phyloP scores from a whole-genome alignment of 2,329 filamentous ascomycete species.

The Exutisphaerella laricina region DNA sequence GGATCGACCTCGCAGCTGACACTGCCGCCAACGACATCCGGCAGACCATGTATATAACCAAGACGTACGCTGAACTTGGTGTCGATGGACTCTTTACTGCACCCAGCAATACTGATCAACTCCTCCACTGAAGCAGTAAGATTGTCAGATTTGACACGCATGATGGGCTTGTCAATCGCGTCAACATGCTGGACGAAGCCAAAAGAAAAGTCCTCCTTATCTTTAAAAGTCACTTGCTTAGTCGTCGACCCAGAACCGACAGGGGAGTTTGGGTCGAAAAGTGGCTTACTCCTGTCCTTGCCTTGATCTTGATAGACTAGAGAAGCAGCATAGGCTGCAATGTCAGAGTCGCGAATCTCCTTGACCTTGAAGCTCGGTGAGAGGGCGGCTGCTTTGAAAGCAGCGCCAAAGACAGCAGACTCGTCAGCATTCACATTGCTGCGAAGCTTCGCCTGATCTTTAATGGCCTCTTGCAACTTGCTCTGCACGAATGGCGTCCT shows the following conservation, averaged over 20 bases:
- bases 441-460: conserved; percentile 71
- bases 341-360: conserved; percentile 82
- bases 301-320: conserved; percentile 65
- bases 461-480: conserved; percentile 69
- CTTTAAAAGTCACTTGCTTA: conserved; percentile 80
- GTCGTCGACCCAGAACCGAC: conserved; percentile 56
- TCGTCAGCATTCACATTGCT: conserved; percentile 97
- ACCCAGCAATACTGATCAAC: conserved; percentile 73
- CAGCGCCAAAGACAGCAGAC: conserved; percentile 90
- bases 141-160: conserved; percentile 68
- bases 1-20: conserved; percentile 81
- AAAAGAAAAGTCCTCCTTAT: conserved; percentile 74
- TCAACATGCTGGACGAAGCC: conserved; percentile 69
- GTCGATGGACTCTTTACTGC: conserved; percentile 67
- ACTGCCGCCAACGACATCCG: conserved; percentile 67
- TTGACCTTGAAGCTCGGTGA: conserved; percentile 97
- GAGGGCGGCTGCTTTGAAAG: conserved; percentile 85
- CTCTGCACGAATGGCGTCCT: conserved; percentile 94
- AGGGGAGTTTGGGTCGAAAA: conserved; percentile 73
- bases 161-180: conserved; percentile 56
- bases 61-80: conserved; percentile 75
- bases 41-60: conserved; percentile 66
- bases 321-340: conserved; percentile 64
- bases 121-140: conserved; percentile 75
- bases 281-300: conserved; percentile 67